These are phyloP conservation scores for Pythium phragmitis DNA, from an alignment of 352 stramenopile species.

Conservation along the genomic window DNA sequence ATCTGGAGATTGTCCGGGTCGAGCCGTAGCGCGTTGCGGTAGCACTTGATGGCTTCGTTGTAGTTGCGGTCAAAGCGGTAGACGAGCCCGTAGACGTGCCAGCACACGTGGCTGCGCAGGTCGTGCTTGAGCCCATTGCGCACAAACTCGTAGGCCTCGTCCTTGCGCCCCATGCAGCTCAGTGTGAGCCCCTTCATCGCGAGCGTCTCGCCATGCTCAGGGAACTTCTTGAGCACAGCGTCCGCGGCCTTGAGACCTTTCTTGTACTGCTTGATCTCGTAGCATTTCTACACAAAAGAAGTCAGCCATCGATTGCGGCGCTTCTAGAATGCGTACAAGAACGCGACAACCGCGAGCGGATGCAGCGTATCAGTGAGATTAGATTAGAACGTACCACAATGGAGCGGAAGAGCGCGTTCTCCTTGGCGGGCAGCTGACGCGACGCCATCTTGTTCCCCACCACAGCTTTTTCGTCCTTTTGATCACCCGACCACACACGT, in stretches of 20 bases:
- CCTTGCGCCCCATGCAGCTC: conserved; percentile 94
- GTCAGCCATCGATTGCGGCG: background rate
- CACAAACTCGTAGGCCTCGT: conserved; percentile 96
- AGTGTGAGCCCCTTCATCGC: conserved; percentile 98
- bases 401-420: conserved; percentile 95
- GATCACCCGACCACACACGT: conserved; percentile 12
- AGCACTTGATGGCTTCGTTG: conserved; percentile 97
- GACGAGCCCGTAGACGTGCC: conserved; percentile 98
- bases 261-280: conserved; percentile 99
- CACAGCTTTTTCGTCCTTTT: background rate
- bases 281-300: conserved; percentile 86
- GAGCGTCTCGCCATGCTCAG: conserved; percentile 96
- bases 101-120: conserved; percentile 96
- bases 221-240: conserved; percentile 96
- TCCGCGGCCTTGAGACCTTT: conserved; percentile 96
- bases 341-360: background rate
- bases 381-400: conserved; percentile 80
- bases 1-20: conserved; percentile 98
- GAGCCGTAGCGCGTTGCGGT: conserved; percentile 96
- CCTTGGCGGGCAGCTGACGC: conserved; percentile 91
- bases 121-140: conserved; percentile 93
- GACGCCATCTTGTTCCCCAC: conserved; percentile 36
- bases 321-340: background rate
- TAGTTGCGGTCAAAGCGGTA: conserved; percentile 98
- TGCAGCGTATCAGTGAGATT: background rate